Conservation (phyloP, 805 yeast species). For the Candida insectorum region DNA sequence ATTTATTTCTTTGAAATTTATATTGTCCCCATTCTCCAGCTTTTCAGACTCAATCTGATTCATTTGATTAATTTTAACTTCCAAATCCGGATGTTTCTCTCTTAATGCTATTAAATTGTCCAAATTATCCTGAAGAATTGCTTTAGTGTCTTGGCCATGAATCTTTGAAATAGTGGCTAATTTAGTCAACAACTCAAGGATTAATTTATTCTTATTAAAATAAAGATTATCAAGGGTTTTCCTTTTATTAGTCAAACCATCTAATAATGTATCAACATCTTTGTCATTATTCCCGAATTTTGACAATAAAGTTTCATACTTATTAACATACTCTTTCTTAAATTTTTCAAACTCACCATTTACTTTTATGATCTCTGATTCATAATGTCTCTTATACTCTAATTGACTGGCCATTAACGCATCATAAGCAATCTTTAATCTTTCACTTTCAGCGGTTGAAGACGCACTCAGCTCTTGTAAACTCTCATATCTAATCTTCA, state of each 20-base stretch:
- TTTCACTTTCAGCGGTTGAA: conserved; percentile 49
- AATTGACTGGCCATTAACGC: conserved; percentile 49
- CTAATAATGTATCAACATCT: conserved; percentile 47
- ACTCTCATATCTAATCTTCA: conserved; percentile 47
- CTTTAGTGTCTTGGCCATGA: conserved; percentile 48
- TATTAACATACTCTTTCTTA: conserved; percentile 31
- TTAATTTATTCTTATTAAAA: conserved; percentile 42
- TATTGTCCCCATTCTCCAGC: conserved; percentile 14
- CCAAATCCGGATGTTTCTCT: conserved; percentile 34
- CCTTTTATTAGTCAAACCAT: conserved; percentile 45
- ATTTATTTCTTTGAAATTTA: conserved; percentile 21
- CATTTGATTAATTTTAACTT: conserved; percentile 22
- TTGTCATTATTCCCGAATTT: conserved; percentile 44
- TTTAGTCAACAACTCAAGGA: conserved; percentile 40
- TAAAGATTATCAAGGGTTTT: conserved; percentile 49
- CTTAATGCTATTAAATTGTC: conserved; percentile 39
- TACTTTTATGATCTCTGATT: conserved; percentile 38
- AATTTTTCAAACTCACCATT: conserved; percentile 33
- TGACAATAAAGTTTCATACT: conserved; percentile 31
- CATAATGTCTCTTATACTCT: conserved; percentile 50
- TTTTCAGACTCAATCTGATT: conserved; percentile 5
- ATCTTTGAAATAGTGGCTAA: conserved; percentile 43
- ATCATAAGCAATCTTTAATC: conserved; percentile 58
- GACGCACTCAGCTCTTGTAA: conserved; percentile 44
- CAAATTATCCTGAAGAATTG: conserved; percentile 45